These are phyloP conservation scores for Abrus pulchellus DNA, from an alignment of 306 rosid species.

Conservation along the genomic window DNA sequence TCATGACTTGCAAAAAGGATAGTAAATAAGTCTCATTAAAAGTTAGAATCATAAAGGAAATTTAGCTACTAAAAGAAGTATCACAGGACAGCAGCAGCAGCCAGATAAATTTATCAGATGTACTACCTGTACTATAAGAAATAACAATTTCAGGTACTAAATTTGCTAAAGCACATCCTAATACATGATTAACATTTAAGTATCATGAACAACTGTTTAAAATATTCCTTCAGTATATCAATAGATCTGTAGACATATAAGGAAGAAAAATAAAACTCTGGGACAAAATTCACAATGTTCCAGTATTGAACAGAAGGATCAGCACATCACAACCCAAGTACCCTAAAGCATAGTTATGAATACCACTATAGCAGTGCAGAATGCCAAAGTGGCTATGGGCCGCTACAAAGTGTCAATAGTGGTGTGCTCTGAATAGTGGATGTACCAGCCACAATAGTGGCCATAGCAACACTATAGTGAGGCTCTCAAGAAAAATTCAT, in stretches of 20 bases:
- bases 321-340: not conserved
- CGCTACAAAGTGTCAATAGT: too few species aligned
- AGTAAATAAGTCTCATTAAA: not conserved
- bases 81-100: not conserved
- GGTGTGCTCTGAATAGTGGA: too few species aligned
- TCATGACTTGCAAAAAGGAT: not conserved
- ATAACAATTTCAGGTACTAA: not conserved
- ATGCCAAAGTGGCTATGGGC: too few species aligned
- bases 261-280: not conserved
- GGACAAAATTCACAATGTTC: not conserved
- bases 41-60: not conserved
- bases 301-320: not conserved
- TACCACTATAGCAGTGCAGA: too few species aligned
- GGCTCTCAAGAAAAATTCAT: too few species aligned
- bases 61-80: not conserved
- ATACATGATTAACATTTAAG: not conserved
- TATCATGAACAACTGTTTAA: not conserved
- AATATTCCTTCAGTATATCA: not conserved
- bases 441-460: too few species aligned
- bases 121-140: not conserved
- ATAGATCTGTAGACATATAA: not conserved
- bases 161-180: not conserved
- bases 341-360: not conserved
- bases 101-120: not conserved
- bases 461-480: too few species aligned